Base-by-base conservation (phyloP, 2,329 filamentous ascomycete species). In the Arthrobotrys entomopaga region DNA sequence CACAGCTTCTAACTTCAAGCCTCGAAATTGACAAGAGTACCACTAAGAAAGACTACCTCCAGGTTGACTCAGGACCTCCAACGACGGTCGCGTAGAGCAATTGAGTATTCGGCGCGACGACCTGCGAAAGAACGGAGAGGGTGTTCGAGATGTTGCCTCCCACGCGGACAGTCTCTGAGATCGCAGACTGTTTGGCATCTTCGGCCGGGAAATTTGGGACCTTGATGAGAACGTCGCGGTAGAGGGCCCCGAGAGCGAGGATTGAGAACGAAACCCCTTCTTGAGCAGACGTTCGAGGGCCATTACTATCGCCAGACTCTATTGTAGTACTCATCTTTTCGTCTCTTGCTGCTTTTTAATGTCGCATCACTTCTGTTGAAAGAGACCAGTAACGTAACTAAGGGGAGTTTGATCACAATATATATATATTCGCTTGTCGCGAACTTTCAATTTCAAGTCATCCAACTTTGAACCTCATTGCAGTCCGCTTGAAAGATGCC, bases 101-200 rank as follows among this genome's bases (percentile, higher is more conserved):
- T 61, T 64, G 63, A 1, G 70, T 74, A 19, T 34, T 34, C 34
- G 63, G 50, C 48, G 54, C 42, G 42, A 88, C 78, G 16, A 91
- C 84, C 79, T 92, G 89, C 75, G 87, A 84, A 24, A 93, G 82
- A 7, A 93, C 90, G 79, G 92, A 86, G 38, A 92, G 85, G 2
- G 87, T 86, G 80, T 93, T 93, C 22, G 88, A 86, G 76, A 88
- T 88, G 80, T 93, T 93, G 34, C 90, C 90, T 60, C 91, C 90
- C 24, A 90, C 86, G 29, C 90, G 86, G 49, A 85, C 84, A 40
- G 83, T 81, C 64, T 90, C 80, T 22, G 79, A 83, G 1, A 86
- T 86, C 16, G 90, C 90, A 34, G 90, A 88, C 46, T 91, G 83
- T 81, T 93, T 93, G 54, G 87, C 85, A 82, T 93, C 90, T 82